Percentiles rank a stretch among this genome's conserved stretches.
Conservation (phyloP, 768 basidiomycete genomes). For the Phylloporus arenicola region DNA sequence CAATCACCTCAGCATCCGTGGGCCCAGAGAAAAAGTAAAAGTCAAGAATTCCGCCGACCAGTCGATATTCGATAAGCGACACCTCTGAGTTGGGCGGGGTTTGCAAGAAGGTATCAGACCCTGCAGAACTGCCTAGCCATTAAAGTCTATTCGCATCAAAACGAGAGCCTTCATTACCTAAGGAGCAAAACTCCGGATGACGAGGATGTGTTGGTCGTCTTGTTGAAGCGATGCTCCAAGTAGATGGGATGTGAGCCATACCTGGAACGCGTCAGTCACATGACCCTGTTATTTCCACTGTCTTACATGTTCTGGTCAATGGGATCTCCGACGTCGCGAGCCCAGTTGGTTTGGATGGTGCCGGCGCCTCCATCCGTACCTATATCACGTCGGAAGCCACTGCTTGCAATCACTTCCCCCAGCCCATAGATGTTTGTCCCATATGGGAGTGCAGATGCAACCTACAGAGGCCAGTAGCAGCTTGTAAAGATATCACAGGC, state of each 20-base stretch:
- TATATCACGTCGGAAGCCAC: conserved; percentile 62
- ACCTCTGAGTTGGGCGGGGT: conserved; percentile 50
- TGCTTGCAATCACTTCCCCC: conserved; percentile 66
- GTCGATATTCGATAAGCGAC: conserved; percentile 66
- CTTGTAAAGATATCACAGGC: background rate
- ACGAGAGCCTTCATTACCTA: conserved; percentile 39
- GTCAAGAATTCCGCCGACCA: conserved; percentile 73
- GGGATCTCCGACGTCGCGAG: conserved; percentile 56
- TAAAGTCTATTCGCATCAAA: background rate
- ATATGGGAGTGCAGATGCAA: conserved; percentile 61
- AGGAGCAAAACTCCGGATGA: conserved; percentile 72
- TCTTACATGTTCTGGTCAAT: conserved; percentile 62
- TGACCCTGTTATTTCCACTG: background rate
- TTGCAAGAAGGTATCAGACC: conserved; percentile 64
- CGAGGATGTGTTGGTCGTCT: conserved; percentile 42
- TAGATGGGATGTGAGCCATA: conserved; percentile 74
- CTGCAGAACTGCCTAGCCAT: conserved; percentile 46
- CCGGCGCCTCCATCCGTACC: conserved; percentile 44
- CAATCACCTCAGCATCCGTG: conserved; percentile 46
- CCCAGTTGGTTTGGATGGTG: conserved; percentile 66
- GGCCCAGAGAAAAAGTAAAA: conserved; percentile 72
- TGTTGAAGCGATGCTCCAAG: conserved; percentile 65
- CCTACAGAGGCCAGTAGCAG: conserved; percentile 26
- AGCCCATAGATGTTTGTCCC: conserved; percentile 74
- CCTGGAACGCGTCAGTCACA: conserved; percentile 26